Conservation (phyloP, 495 filamentous ascomycete species). For the Monascus purpureus region DNA sequence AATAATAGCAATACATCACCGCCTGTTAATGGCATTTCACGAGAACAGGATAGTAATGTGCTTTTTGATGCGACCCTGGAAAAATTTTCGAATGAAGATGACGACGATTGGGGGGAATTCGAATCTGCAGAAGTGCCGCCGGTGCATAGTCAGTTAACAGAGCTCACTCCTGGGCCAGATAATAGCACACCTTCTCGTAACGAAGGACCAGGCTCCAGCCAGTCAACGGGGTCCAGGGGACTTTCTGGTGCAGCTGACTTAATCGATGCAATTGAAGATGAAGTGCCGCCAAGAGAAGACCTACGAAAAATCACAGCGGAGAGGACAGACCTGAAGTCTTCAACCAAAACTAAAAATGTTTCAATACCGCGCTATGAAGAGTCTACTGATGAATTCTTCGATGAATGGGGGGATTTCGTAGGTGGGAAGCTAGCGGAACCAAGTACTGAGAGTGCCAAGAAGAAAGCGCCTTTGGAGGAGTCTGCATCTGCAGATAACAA, state of each 20-base stretch:
- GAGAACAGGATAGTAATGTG: conserved; percentile 10
- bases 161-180: conserved; percentile 2
- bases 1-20: neutral
- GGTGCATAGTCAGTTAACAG: conserved; percentile 35
- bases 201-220: neutral
- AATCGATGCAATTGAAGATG: conserved; percentile 13
- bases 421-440: conserved; percentile 14
- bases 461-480: neutral
- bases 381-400: conserved; percentile 12
- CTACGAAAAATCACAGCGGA: conserved; percentile 1
- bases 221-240: neutral
- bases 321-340: neutral
- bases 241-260: conserved; percentile 7
- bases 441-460: conserved; percentile 3
- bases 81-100: conserved; percentile 23
- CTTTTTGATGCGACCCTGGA: conserved; percentile 34
- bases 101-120: conserved; percentile 69
- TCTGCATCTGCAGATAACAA: conserved; percentile 1
- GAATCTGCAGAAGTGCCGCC: conserved; percentile 41
- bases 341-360: conserved; percentile 1
- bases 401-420: conserved; percentile 28
- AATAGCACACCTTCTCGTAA: neutral
- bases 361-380: conserved; percentile 35
- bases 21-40: neutral
- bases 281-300: conserved; percentile 1